Evolutionary conservation across 805 yeast species (phyloP), one percentile per base, ranked within the genome.

Genomic region (Candida ulmi): DNA sequence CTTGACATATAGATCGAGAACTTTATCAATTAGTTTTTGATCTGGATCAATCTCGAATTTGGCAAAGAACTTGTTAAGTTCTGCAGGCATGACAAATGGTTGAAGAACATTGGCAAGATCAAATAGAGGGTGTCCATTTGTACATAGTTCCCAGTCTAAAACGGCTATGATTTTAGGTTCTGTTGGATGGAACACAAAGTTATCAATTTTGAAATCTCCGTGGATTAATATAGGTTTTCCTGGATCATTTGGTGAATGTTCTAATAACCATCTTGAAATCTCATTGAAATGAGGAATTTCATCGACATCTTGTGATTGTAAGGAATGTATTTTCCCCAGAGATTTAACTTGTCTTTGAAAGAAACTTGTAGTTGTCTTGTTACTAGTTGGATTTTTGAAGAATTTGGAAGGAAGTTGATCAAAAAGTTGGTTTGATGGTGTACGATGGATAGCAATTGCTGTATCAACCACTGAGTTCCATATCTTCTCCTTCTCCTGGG

Each of bases 141-240:
- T 78, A 45, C 82, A 76, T 30, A 78, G 58, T 52, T 78, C 85
- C 85, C 85, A 78, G 51, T 78, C 84, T 31, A 78, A 61, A 3
- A 78, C 73, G 0, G 83, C 82, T 36, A 71, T 58, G 3, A 78
- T 75, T 33, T 56, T 54, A 17, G 70, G 69, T 34, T 68, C 65
- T 1, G 68, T 69, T 46, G 77, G 78, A 57, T 81, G 71, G 61
- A 73, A 72, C 26, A 83, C 69, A 46, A 83, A 64, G 61, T 83
- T 69, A 66, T 83, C 82, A 51, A 74, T 66, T 62, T 79, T 74
- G 69, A 72, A 71, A 62, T 80, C 79, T 33, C 90, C 85, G 47
- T 78, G 85, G 29, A 78, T 75, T 40, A 78, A 63, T 3, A 70
- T 61, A 30, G 68, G 60, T 12, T 61, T 52, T 5, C 58, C 48